Evolutionary conservation across 768 basidiomycete species (phyloP), one percentile per base, ranked within the genome.

Genomic region (Rhizopogon roseolus): DNA sequence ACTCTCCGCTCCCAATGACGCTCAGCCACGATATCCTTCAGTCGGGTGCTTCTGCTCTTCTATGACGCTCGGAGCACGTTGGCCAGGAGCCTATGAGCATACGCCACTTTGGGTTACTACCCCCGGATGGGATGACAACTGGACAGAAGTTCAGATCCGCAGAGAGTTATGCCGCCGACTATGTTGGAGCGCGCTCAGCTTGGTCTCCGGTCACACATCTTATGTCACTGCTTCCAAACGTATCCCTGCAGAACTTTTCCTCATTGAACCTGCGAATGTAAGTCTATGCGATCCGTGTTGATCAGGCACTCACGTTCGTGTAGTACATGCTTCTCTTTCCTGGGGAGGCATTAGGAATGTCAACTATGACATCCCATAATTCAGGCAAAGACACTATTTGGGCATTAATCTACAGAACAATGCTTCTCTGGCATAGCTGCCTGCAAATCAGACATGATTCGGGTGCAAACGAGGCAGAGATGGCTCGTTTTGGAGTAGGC

Each of bases 251-350:
- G 77, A 85, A 40, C 62, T 86, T 25, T 86, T 81, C 60, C 69
- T 86, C 55, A 64, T 80, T 27, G 80, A 88, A 58, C 84, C 85
- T 16, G 74, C 82, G 14, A 88, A 90, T 64, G 86, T 87, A 59
- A 53, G 85, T 73, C 16, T 32, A 5, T 11, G 40, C 56, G 29
- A 59, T 44, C 32, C 6, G 3, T 32, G 36, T 42, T 17, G 16
- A 17, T 22, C 32, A 25, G 13, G 13, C 36, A 40, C 4, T 11
- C 9, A 45, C 22, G 36, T 44, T 16, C 50, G 32, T 56, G 13
- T 60, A 90, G 88, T 86, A 83, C 64, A 79, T 81, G 1, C 65
- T 90, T n/a, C 69, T 90, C 19, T 90, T 90, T 65, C 83, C 86
- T 6, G 88, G 86, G n/a, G 88, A 90, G 68, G 76, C 80, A 11